Conservation (phyloP, 106 monocot species). For the Ottelia alismoides region DNA sequence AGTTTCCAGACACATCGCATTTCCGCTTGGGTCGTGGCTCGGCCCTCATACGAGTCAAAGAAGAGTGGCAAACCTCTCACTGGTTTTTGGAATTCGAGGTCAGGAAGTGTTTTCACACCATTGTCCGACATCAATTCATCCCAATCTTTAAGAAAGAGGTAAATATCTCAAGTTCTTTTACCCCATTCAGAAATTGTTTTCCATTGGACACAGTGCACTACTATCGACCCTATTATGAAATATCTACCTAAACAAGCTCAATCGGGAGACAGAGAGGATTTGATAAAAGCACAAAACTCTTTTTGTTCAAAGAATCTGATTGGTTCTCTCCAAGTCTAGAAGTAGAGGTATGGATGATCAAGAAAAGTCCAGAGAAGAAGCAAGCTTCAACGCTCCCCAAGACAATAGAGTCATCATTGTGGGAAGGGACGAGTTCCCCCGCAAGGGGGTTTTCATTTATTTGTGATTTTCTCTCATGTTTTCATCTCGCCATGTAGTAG, state of each 20-base stretch:
- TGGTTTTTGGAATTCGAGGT: too few species aligned
- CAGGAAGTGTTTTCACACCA: too few species aligned
- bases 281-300: background rate
- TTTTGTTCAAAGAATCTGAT: background rate
- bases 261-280: conserved; percentile 1
- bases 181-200: background rate
- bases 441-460: too few species aligned
- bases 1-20: too few species aligned
- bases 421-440: background rate
- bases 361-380: conserved; percentile 1
- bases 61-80: too few species aligned
- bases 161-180: background rate
- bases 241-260: conserved; percentile 1
- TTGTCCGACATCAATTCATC: background rate
- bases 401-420: background rate
- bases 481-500: too few species aligned
- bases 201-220: background rate
- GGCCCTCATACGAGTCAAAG: too few species aligned
- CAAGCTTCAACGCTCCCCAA: background rate
- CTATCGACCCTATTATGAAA: background rate
- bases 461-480: too few species aligned
- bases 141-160: background rate
- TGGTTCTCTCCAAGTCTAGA: background rate
- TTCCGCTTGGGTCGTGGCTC: too few species aligned
- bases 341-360: background rate